Conservation (phyloP, 2,329 filamentous ascomycete genomes). For the Dactylellina cionopaga region DNA sequence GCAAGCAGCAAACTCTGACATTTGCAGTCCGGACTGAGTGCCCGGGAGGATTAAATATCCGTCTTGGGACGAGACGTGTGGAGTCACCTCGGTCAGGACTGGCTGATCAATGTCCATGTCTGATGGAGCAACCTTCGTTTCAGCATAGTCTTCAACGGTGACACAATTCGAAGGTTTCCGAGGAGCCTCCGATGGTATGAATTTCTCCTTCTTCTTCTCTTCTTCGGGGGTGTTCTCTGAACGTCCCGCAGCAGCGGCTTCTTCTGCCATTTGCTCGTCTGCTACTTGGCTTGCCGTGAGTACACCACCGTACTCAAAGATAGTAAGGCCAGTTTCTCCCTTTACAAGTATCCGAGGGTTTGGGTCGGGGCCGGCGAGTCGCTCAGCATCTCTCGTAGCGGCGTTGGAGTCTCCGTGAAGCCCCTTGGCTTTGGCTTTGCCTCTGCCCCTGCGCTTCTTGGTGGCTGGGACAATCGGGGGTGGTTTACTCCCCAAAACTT, state of each 20-base stretch:
- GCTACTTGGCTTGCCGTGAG: slow-evolving; percentile 45
- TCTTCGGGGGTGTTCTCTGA: slow-evolving; percentile 21
- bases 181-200: slow-evolving; percentile 11
- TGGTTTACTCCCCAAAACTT: slow-evolving; percentile 50
- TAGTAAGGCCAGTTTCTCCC: slow-evolving; percentile 46
- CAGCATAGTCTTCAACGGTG: slow-evolving; percentile 45
- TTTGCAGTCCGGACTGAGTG: slow-evolving; percentile 41
- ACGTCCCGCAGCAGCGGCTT: slow-evolving; percentile 33
- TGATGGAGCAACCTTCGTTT: slow-evolving; percentile 1
- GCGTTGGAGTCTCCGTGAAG: slow-evolving; percentile 35
- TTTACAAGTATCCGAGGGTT: slow-evolving; percentile 41
- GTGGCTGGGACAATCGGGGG: slow-evolving; percentile 50
- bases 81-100: slow-evolving; percentile 30
- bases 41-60: slow-evolving; percentile 35
- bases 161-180: slow-evolving; percentile 2
- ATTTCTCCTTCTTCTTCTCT: slow-evolving; percentile 8
- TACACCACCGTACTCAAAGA: slow-evolving; percentile 51
- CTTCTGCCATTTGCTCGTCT: slow-evolving; percentile 48
- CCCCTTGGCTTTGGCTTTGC: slow-evolving; percentile 46
- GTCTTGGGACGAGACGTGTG: slow-evolving; percentile 40
- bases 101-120: slow-evolving; percentile 45
- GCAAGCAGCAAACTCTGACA: slow-evolving; percentile 42
- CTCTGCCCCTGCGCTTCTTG: slow-evolving; percentile 49
- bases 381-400: slow-evolving; percentile 47
- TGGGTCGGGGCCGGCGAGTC: slow-evolving; percentile 43